Conservation (phyloP, 352 stramenopile genomes). For the Phytophthora idaei region DNA sequence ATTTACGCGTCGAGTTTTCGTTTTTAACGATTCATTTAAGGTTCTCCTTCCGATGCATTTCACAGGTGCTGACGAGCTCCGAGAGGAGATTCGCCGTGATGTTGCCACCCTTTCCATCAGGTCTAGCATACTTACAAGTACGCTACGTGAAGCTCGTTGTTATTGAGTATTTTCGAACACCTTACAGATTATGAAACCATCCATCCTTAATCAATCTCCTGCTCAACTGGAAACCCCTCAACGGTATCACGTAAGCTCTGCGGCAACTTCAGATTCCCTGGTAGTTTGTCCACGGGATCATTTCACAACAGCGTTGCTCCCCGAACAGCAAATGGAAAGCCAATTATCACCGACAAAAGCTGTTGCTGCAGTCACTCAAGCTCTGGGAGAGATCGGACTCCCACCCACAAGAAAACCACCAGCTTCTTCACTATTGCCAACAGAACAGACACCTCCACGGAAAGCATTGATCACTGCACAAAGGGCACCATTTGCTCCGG, state of each 20-base stretch:
- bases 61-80: conserved; percentile 14
- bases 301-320: conserved; percentile 1
- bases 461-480: conserved; percentile 5
- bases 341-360: conserved; percentile 28
- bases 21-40: neutral
- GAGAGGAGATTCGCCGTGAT: neutral
- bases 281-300: neutral
- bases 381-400: conserved; percentile 36
- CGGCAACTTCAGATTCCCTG: neutral
- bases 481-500: conserved; percentile 16
- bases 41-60: conserved; percentile 6
- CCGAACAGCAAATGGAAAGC: conserved; percentile 11
- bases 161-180: conserved; percentile 24
- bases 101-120: conserved; percentile 17
- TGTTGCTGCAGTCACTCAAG: conserved; percentile 49
- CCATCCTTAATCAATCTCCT: conserved; percentile 12
- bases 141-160: neutral
- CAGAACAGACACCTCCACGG: conserved; percentile 5
- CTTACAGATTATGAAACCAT: conserved; percentile 25
- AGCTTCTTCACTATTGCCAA: conserved; percentile 15
- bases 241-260: conserved; percentile 4
- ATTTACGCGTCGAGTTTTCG: conserved; percentile 13
- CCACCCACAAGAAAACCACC: conserved; percentile 9
- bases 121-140: neutral
- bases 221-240: conserved; percentile 20